phyloP scores from a whole-genome alignment of 2,329 filamentous ascomycete genomes.

The Myriangium duriaei region DNA sequence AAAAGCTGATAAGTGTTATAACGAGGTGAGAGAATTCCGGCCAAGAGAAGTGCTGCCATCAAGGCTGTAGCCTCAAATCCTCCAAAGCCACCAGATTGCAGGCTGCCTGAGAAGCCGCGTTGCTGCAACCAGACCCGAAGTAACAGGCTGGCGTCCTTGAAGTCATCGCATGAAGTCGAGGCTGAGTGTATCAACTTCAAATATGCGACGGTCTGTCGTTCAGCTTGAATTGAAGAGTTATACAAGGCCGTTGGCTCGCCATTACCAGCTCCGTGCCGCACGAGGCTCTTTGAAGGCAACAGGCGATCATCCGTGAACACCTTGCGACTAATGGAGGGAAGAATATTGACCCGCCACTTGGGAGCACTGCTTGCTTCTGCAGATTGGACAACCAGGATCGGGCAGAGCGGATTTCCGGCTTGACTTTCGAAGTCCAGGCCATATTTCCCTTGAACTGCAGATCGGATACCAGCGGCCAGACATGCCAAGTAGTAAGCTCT shows the following conservation, averaged over 20 bases:
- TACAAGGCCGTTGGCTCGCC: slow-evolving; percentile 62
- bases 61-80: slow-evolving; percentile 83
- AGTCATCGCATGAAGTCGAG: slow-evolving; percentile 56
- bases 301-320: slow-evolving; percentile 64
- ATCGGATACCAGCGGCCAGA: slow-evolving; percentile 57
- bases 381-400: slow-evolving; percentile 44
- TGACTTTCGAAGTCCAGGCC: slow-evolving; percentile 18
- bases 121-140: slow-evolving; percentile 84
- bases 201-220: slow-evolving; percentile 61
- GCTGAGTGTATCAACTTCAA: slow-evolving; percentile 62
- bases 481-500: slow-evolving; percentile 83
- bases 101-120: slow-evolving; percentile 59
- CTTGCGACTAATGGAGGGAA: slow-evolving; percentile 57
- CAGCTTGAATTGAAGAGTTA: slow-evolving; percentile 72
- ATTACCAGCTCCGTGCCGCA: slow-evolving; percentile 44
- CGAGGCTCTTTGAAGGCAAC: slow-evolving; percentile 53
- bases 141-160: slow-evolving; percentile 72
- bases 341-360: slow-evolving; percentile 56
- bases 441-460: slow-evolving; percentile 49
- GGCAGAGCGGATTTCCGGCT: slow-evolving; percentile 43
- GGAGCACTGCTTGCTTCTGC: slow-evolving; percentile 18
- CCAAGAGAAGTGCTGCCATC: slow-evolving; percentile 66
- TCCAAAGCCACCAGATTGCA: slow-evolving; percentile 76
- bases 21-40: slow-evolving; percentile 65
- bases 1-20: slow-evolving; percentile 90